Conservation (phyloP, 805 yeast genomes). For the Lachancea nothofagi region DNA sequence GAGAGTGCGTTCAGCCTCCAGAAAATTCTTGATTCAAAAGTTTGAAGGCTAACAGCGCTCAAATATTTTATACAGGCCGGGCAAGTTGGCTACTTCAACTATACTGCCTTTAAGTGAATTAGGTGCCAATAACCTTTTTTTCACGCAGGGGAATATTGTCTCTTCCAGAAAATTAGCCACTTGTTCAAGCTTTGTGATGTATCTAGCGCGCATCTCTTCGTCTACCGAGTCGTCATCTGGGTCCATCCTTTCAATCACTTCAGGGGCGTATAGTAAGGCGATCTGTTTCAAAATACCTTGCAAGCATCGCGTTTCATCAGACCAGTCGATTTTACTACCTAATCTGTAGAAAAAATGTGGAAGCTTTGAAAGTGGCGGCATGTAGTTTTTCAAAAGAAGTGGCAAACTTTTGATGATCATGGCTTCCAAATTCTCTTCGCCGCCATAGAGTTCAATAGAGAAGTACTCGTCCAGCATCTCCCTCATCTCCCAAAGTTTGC, state of each 20-base stretch:
- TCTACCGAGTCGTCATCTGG: conserved; percentile 15
- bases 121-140: conserved; percentile 61
- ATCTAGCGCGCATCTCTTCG: conserved; percentile 24
- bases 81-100: conserved; percentile 83
- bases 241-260: conserved; percentile 31
- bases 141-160: conserved; percentile 58
- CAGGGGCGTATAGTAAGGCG: conserved; percentile 71
- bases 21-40: background rate
- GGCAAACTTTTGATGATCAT: conserved; percentile 53
- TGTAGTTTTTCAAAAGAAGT: conserved; percentile 55
- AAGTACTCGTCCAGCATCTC: conserved; percentile 85
- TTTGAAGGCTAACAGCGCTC: conserved; percentile 65
- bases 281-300: conserved; percentile 59
- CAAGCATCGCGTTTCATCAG: conserved; percentile 63
- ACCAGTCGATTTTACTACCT: conserved; percentile 57
- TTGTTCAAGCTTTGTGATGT: conserved; percentile 27
- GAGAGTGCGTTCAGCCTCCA: conserved; percentile 1
- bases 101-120: conserved; percentile 46
- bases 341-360: conserved; percentile 61
- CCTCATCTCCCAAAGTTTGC: conserved; percentile 43
- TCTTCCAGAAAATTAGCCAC: conserved; percentile 45
- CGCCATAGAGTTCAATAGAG: conserved; percentile 39
- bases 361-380: conserved; percentile 58
- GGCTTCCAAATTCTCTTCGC: conserved; percentile 27
- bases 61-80: conserved; percentile 85